These are phyloP conservation scores for Dictyostelium intermedium DNA, from an alignment of 78 protist species.

Conservation along the genomic window DNA sequence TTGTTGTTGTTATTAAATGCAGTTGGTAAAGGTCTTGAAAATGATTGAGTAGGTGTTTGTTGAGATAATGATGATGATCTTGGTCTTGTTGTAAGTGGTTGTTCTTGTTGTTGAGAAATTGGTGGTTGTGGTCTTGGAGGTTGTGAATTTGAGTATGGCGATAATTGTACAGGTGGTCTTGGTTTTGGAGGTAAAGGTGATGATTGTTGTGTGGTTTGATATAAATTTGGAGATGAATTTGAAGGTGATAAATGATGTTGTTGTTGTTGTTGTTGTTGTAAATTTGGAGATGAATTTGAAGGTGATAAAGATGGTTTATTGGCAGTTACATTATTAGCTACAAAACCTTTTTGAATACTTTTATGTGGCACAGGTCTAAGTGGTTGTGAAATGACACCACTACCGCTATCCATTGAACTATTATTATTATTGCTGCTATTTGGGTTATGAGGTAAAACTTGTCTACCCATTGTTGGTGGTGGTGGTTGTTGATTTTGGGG, in stretches of 20 bases:
- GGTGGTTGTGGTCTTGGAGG: not conserved
- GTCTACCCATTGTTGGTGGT: not conserved
- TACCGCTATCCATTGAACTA: not conserved
- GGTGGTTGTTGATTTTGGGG: not conserved
- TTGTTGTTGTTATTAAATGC: not conserved
- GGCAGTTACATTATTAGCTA: not conserved
- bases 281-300: not conserved
- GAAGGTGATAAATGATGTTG: not conserved
- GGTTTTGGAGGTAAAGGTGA: not conserved
- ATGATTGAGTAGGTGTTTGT: not conserved
- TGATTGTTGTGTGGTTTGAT: not conserved
- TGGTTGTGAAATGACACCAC: not conserved
- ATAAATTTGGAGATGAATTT: not conserved
- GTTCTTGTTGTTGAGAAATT: not conserved
- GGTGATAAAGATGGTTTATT: not conserved
- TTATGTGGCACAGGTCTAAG: constrained; percentile 9
- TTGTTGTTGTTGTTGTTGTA: not conserved
- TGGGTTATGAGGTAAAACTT: constrained; percentile 9
- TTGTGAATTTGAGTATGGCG: not conserved
- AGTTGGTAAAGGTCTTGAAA: not conserved
- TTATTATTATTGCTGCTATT: not conserved
- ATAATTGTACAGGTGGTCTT: not conserved
- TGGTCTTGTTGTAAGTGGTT: not conserved
- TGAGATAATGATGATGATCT: not conserved
- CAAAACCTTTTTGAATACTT: not conserved